phyloP scores from a whole-genome alignment of 2,329 filamentous ascomycete species.

The Penicillium palitans region DNA sequence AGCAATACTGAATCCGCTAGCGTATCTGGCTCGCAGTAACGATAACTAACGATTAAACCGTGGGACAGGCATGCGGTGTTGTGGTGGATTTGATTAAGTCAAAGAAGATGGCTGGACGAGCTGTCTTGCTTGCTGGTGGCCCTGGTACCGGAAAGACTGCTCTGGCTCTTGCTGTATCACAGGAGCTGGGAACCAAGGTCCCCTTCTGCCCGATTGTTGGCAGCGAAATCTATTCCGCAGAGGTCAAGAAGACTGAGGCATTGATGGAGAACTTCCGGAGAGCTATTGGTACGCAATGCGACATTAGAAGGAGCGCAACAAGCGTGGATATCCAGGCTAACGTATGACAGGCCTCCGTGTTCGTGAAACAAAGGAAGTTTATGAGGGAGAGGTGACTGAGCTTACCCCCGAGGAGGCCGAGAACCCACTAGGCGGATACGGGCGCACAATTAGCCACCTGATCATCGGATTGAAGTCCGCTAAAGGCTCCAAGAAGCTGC shows the following conservation, averaged over 20 bases:
- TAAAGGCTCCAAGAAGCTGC: slow-evolving; percentile 95
- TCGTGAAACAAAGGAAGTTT: slow-evolving; percentile 98
- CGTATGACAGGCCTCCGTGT: slow-evolving; percentile 68
- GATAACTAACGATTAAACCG: slow-evolving; percentile 15
- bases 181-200: slow-evolving; percentile 96
- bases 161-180: slow-evolving; percentile 89
- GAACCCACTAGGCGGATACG: slow-evolving; percentile 94
- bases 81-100: slow-evolving; percentile 93
- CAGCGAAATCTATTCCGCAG: slow-evolving; percentile 95
- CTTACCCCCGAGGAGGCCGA: slow-evolving; percentile 96
- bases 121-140: slow-evolving; percentile 88
- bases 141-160: slow-evolving; percentile 97
- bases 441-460: slow-evolving; percentile 94
- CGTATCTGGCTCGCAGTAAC: not conserved
- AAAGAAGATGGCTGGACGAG: slow-evolving; percentile 96
- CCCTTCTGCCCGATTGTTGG: slow-evolving; percentile 98
- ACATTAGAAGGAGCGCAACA: not conserved
- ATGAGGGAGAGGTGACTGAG: slow-evolving; percentile 97
- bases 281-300: slow-evolving; percentile 70
- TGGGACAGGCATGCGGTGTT: slow-evolving; percentile 78
- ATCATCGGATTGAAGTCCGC: slow-evolving; percentile 93
- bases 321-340: slow-evolving; percentile 17
- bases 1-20: slow-evolving; percentile 5
- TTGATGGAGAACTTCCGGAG: slow-evolving; percentile 99
- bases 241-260: slow-evolving; percentile 99